Base-by-base conservation (phyloP, 345 rosid genomes). In the Gossypium arboreum region DNA sequence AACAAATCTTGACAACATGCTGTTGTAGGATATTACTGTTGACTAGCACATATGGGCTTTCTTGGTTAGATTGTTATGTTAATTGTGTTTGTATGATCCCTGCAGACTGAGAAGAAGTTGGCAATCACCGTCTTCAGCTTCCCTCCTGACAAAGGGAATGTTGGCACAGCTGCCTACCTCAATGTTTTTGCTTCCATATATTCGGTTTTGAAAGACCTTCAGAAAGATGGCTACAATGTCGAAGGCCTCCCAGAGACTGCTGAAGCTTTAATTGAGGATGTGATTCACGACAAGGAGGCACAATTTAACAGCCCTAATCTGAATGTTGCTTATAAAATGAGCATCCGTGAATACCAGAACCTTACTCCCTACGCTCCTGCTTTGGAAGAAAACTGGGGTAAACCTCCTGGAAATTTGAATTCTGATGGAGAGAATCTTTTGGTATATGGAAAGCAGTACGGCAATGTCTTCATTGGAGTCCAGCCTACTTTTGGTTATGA, bases 401-500 rank as follows among this genome's bases (percentile, higher is more conserved):
- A 95, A 59, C 88, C 99, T 76, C 99, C 99, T 0, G 99, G 99
- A 43, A 95, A 91, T 83, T 72, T 95, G 76, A 95, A 95, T 78
- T 88, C 99, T 24, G 98, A 95, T 34, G 99, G 99, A 34, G 98
- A 95, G 88, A 89, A 80, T 79, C 96, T 95, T 74, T 81, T 95
- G 80, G 94, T 95, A 2, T 95, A 88, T 75, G 99, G 99, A 20
- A 95, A 93, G 80, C 90, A 81, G 78, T 95, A 91, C 29, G 98
- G 99, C 27, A 95, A 95, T 77, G 82, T 95, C 69, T 95, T 95
- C 87, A 95, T 95, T 15, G 99, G 99, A 3, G 98, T 95, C 57
- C 99, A 95, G 80, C 99, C 99, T 2, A 95, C 99, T 9, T 95
- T 95, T 25, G 99, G 99, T 7, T 95, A 95, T n/a, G 98, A 95